phyloP scores from a whole-genome alignment of 2,329 filamentous ascomycete species.

The Verticillium alfalfae region DNA sequence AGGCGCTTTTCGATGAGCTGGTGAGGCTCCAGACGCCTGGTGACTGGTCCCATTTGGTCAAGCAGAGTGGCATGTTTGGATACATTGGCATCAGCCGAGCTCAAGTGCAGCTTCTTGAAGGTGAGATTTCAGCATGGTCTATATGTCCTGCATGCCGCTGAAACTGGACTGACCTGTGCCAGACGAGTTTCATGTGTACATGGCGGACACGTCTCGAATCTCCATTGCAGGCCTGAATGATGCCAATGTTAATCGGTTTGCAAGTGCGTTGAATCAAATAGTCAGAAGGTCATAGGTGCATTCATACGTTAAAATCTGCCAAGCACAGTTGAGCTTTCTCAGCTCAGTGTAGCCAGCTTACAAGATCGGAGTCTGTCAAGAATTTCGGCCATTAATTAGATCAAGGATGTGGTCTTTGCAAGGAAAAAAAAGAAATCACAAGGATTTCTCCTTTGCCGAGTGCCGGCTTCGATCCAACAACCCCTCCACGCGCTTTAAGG shows the following conservation, averaged over 20 bases:
- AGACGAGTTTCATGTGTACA: constrained; percentile 29
- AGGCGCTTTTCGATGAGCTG: constrained; percentile 24
- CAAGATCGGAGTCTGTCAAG: no score
- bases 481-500: no score
- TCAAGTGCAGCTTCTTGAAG: constrained; percentile 33
- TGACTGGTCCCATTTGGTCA: constrained; percentile 27
- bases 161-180: neutral
- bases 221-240: constrained; percentile 32
- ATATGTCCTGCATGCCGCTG: constrained; percentile 4
- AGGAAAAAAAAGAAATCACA: no score
- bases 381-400: no score
- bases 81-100: constrained; percentile 41
- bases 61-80: constrained; percentile 33
- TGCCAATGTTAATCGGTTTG: constrained; percentile 24
- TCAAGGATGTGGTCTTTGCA: neutral
- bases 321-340: neutral
- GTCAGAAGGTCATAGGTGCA: constrained; percentile 3
- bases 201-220: constrained; percentile 30
- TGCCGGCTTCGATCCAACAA: no score
- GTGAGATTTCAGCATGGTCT: constrained; percentile 10
- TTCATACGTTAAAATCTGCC: no score
- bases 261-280: constrained; percentile 12
- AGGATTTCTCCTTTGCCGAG: no score
- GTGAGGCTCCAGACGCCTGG: constrained; percentile 23
- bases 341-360: no score